Conservation (phyloP, 352 stramenopile species). For the Globisporangium okanoganense region DNA sequence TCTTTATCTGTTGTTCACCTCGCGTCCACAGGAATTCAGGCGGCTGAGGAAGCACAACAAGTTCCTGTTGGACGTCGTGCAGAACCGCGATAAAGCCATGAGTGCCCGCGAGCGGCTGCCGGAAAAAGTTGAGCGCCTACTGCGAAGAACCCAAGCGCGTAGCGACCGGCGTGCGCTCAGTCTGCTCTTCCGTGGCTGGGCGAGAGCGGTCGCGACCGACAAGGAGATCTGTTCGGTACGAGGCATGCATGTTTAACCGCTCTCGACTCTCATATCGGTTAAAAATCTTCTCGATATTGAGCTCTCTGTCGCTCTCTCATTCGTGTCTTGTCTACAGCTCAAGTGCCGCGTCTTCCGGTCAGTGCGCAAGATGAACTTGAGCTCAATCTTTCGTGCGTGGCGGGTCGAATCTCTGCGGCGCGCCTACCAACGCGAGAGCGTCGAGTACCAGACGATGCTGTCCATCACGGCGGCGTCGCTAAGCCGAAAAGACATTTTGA, state of each 20-base stretch:
- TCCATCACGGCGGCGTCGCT: slow-evolving; percentile 70
- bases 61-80: slow-evolving; percentile 43
- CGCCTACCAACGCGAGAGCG: slow-evolving; percentile 72
- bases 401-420: slow-evolving; percentile 59
- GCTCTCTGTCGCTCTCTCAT: too few relatives aligned
- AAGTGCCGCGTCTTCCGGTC: slow-evolving; percentile 62
- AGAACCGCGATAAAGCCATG: slow-evolving; percentile 43
- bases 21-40: slow-evolving; percentile 48
- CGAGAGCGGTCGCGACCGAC: slow-evolving; percentile 27
- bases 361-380: slow-evolving; percentile 47
- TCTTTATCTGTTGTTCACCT: background rate
- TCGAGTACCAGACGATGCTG: slow-evolving; percentile 80
- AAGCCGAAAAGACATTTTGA: slow-evolving; percentile 71
- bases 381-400: slow-evolving; percentile 65
- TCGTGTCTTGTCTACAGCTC: slow-evolving; percentile 29
- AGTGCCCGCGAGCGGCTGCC: slow-evolving; percentile 40
- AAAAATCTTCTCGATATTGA: background rate
- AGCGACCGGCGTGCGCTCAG: slow-evolving; percentile 18
- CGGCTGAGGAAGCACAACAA: slow-evolving; percentile 45
- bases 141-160: slow-evolving; percentile 18
- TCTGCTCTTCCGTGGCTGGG: slow-evolving; percentile 53
- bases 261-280: background rate
- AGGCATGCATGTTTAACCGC: background rate
- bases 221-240: slow-evolving; percentile 42
- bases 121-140: slow-evolving; percentile 35